phyloP scores from a whole-genome alignment of 148 eudicot genomes.

The Talinum fruticosum region DNA sequence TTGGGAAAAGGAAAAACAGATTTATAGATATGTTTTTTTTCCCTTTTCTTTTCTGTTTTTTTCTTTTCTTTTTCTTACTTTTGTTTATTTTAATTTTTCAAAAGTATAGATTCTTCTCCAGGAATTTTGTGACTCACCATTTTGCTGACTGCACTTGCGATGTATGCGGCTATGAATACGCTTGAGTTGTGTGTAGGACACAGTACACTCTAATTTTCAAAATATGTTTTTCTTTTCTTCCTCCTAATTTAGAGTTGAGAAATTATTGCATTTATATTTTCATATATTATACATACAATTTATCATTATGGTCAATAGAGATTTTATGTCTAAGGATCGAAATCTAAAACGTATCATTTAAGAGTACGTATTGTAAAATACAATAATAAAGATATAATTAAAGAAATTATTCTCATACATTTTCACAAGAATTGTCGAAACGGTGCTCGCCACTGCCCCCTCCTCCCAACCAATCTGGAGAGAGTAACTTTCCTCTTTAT shows the following conservation, averaged over 20 bases:
- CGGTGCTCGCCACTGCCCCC: no score
- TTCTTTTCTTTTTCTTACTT: neutral
- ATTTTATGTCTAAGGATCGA: no score
- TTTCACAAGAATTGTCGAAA: no score
- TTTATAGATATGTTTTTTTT: neutral
- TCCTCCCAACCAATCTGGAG: no score
- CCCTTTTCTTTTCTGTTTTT: neutral
- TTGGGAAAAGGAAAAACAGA: slow-evolving; percentile 6
- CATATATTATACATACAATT: no score
- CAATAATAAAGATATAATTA: no score
- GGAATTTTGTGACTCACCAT: neutral
- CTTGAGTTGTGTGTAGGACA: neutral
- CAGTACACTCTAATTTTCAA: neutral
- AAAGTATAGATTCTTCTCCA: neutral
- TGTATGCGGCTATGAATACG: slow-evolving; percentile 17
- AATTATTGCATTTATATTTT: no score
- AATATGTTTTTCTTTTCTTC: neutral
- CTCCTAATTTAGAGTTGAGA: neutral
- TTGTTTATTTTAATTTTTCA: neutral
- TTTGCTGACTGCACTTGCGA: slow-evolving; percentile 8
- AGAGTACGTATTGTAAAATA: no score
- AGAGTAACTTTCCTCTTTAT: no score
- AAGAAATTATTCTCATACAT: no score
- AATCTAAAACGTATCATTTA: no score
- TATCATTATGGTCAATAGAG: no score